Percentiles rank a stretch among this genome's conserved stretches.
phyloP scores from a whole-genome alignment of 352 stramenopile species.

The Phytophthora boehmeriae region DNA sequence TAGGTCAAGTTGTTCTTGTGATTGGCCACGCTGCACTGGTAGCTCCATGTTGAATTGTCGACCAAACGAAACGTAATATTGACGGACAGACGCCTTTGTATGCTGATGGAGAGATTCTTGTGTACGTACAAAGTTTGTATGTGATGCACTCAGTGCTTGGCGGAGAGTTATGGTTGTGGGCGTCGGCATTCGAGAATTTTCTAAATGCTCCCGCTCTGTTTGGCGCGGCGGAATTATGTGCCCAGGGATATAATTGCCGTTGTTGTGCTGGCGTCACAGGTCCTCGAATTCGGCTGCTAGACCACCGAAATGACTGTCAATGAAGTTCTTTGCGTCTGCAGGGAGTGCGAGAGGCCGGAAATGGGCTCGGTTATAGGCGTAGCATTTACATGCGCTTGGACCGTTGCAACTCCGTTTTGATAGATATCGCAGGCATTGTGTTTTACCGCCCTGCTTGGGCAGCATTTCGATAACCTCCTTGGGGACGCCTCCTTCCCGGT shows the following conservation, averaged over 20 bases:
- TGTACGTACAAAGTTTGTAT: too few species aligned
- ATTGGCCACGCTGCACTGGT: not conserved
- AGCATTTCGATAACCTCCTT: not conserved
- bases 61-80: too few species aligned
- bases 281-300: slow-evolving; percentile 5
- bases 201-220: too few species aligned
- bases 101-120: too few species aligned
- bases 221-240: too few species aligned
- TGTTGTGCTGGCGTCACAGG: slow-evolving; percentile 11
- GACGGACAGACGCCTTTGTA: too few species aligned
- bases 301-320: slow-evolving; percentile 13
- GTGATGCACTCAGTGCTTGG: too few species aligned
- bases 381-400: slow-evolving; percentile 10
- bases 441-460: slow-evolving; percentile 12
- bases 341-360: too few species aligned
- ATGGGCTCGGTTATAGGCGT: slow-evolving; percentile 3
- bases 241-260: too few species aligned
- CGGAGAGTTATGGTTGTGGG: too few species aligned
- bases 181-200: too few species aligned
- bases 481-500: too few species aligned
- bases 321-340: slow-evolving; percentile 10
- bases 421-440: slow-evolving; percentile 14
- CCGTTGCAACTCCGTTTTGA: slow-evolving; percentile 12
- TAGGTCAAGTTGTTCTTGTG: not conserved
- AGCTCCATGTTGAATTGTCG: not conserved